Evolutionary conservation across 495 filamentous ascomycete species (phyloP), one percentile per base, ranked within the genome.

Genomic region (Pyronema omphalodes): DNA sequence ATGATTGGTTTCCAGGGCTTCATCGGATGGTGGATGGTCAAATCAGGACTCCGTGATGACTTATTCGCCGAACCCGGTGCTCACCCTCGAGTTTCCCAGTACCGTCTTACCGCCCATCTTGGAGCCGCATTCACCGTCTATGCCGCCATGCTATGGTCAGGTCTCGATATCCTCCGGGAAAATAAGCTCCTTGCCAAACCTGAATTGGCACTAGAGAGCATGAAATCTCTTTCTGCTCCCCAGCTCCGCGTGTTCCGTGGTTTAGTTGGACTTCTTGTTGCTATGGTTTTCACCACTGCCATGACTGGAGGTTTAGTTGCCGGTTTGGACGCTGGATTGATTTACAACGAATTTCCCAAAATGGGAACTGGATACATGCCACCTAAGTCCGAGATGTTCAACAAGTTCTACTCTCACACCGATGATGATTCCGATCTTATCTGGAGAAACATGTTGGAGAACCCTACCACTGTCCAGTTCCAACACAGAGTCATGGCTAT

Each of bases 1-100:
- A 70, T 95, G 50, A 95, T 98, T 67, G 93, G 86, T 34, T 91
- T 94, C 67, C 91, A 98, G 68, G 91, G 93, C 7, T 80, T 91
- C 59, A 75, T 98, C 44, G 91, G 91, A 8, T 98, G 91, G 91
- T 98, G 89, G 86, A 98, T 98, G 91, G 91, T 98, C 59, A 93
- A 93, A 68, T 88, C 83, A 0, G 91, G 91, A 1, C 71, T 98
- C 54, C 86, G 86, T 59, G 91, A 98, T 65, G 88, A 96, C 62
- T 77, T 96, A 14, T 94, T 96, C 63, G 86, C 83, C 3, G 36
- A 65, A 17, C 82, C 84, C 0, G 93, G 89, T 6, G 81, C 78
- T 52, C 86, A 94, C 67, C 91, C 91, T 0, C 78, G 91, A 52
- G 91, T 98, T 34, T 84, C 79, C 64, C 91, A 98, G 69, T 96